Evolutionary conservation across 2,329 filamentous ascomycete genomes (phyloP), one percentile per base, ranked within the genome.

Genomic region (Xylariales sp.): DNA sequence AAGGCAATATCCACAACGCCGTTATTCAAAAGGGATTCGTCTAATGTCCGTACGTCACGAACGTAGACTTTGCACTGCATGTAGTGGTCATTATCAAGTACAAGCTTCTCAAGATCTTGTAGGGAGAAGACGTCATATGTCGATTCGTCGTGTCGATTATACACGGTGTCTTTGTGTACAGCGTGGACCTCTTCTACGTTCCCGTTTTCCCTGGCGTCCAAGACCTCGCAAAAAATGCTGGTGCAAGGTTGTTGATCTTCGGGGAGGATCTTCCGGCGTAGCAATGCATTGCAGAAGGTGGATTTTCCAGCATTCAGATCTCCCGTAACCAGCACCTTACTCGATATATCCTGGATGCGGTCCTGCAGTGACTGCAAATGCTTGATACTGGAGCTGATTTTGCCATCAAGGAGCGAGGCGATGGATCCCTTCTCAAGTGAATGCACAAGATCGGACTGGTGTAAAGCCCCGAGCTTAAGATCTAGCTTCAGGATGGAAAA

Each of bases 221-320:
- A 65, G 3, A 98, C 93, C 59, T 98, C 93, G 59, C 93, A 98
- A 65, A 98, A 98, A 40, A 98, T 95, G 62, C 88, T 93, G 2
- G 93, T 98, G 63, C 93, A 98, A 2, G 93, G 93, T 57, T 97
- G 93, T 61, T 98, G 91, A 53, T 98, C 93, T 63, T 97, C 93
- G 1, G 93, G 93, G 4, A 98, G 66, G 19, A 98, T 78, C 63
- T 97, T 97, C 45, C 90, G 81, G 43, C 93, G 83, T 28, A 98
- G 66, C 3, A 98, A 70, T n/a, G 93, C 93, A 62, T 98, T 98
- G 67, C 93, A 98, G 54, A 98, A 98, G 1, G 93, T 98, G 4
- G 93, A 98, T 59, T 98, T 98, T 56, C 93, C 93, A 7, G 93
- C 91, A 56, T 98, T 98, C 38, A 98, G 65, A 58, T 98, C 93